These are phyloP conservation scores for Xerocomus brunneocitrinus DNA, from an alignment of 768 basidiomycete genomes.

Conservation along the genomic window DNA sequence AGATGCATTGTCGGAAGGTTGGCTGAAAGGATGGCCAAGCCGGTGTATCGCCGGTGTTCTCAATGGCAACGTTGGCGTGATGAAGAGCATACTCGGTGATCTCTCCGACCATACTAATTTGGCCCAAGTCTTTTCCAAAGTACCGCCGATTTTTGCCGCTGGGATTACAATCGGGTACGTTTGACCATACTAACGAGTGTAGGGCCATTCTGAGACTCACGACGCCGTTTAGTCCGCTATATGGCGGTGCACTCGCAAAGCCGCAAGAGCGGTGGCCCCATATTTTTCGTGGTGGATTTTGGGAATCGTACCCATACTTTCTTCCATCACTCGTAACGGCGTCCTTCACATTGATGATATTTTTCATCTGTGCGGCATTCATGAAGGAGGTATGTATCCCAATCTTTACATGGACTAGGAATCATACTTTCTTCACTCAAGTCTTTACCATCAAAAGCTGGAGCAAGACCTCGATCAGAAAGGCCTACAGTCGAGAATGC, in stretches of 20 bases:
- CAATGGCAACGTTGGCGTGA: conserved; percentile 47
- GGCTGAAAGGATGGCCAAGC: conserved; percentile 14
- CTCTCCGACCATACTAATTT: conserved; percentile 41
- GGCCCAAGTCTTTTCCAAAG: conserved; percentile 34
- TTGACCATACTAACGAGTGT: not conserved
- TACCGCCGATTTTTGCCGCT: not conserved
- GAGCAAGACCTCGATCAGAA: not conserved
- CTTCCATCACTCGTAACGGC: conserved; percentile 30
- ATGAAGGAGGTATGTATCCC: conserved; percentile 29
- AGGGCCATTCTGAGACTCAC: not conserved
- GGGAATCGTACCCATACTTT: conserved; percentile 35
- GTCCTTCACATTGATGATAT: conserved; percentile 9
- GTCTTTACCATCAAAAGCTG: conserved; percentile 23
- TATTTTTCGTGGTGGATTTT: conserved; percentile 40
- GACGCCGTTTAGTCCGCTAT: conserved; percentile 43
- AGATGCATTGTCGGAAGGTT: not conserved
- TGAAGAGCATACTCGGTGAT: conserved; percentile 69
- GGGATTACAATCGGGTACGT: conserved; percentile 6
- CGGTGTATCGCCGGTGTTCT: conserved; percentile 35
- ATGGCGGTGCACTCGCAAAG: conserved; percentile 51
- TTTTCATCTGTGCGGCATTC: conserved; percentile 18
- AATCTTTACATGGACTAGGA: not conserved
- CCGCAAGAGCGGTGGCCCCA: conserved; percentile 53
- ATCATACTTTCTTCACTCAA: conserved; percentile 1
- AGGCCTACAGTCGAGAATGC: not conserved